Percentiles rank a stretch among this genome's conserved stretches.
phyloP scores from a whole-genome alignment of 129 eudicot genomes.

The Solidago caesia region DNA sequence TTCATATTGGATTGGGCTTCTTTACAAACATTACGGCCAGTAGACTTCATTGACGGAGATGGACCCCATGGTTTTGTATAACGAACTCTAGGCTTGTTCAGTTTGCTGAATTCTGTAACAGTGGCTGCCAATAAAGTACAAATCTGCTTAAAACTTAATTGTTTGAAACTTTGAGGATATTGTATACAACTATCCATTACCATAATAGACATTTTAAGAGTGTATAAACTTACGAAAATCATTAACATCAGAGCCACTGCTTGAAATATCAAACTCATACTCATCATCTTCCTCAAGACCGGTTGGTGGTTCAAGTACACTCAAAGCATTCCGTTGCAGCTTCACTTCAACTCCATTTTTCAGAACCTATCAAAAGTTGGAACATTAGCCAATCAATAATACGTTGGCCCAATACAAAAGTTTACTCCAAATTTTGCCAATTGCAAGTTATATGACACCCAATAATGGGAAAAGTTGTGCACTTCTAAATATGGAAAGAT shows the following conservation, averaged over 20 bases:
- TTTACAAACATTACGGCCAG: constrained; percentile 46
- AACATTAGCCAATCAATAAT: background rate
- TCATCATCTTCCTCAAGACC: constrained; percentile 95
- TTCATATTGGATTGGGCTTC: constrained; percentile 52
- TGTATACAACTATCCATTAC: background rate
- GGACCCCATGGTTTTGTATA: constrained; percentile 71
- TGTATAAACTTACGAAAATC: constrained; percentile 57
- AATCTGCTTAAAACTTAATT: background rate
- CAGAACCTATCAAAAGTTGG: constrained; percentile 54
- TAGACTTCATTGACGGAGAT: constrained; percentile 56
- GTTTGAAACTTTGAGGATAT: background rate
- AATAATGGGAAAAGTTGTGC: too few species aligned
- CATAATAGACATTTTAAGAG: background rate
- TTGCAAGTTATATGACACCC: too few species aligned
- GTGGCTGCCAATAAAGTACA: constrained; percentile 41
- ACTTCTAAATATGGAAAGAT: too few species aligned
- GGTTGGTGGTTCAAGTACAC: constrained; percentile 96
- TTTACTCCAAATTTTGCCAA: too few species aligned
- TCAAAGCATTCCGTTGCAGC: constrained; percentile 93
- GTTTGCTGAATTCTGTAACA: constrained; percentile 62
- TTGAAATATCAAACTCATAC: constrained; percentile 70
- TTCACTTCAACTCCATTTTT: constrained; percentile 98
- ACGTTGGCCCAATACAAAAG: background rate
- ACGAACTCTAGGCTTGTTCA: constrained; percentile 77
- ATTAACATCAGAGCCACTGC: constrained; percentile 71